These are phyloP conservation scores for Hirschfeldia incana DNA, from an alignment of 345 rosid genomes.

Conservation along the genomic window DNA sequence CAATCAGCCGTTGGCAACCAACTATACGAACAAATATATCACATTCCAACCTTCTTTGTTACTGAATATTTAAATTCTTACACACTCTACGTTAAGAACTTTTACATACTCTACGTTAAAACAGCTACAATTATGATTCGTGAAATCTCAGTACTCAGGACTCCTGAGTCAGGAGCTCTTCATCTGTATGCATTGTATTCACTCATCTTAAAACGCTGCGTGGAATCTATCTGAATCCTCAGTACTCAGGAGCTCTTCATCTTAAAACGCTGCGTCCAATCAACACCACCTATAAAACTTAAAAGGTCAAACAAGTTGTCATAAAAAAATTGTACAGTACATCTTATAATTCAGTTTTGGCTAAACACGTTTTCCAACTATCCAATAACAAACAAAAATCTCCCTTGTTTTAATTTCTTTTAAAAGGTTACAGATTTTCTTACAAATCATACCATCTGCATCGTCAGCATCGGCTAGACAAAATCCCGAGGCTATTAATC, in stretches of 20 bases:
- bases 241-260: background rate
- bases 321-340: slow-evolving; percentile 9
- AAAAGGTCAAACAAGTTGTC: slow-evolving; percentile 16
- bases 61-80: too few species aligned
- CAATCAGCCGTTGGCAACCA: too few species aligned
- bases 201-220: background rate
- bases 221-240: too few species aligned
- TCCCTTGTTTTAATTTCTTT: background rate
- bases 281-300: slow-evolving; percentile 7
- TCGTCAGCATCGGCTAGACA: slow-evolving; percentile 9
- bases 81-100: too few species aligned
- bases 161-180: too few species aligned
- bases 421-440: slow-evolving; percentile 3
- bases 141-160: too few species aligned
- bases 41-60: too few species aligned
- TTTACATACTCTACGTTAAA: too few species aligned
- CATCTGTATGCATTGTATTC: background rate
- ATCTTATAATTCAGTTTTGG: background rate
- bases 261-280: slow-evolving; percentile 16
- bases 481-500: slow-evolving; percentile 31
- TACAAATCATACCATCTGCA: background rate
- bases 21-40: too few species aligned
- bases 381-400: slow-evolving; percentile 15
- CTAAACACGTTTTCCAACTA: slow-evolving; percentile 1
- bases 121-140: too few species aligned